Percentiles rank a stretch among this genome's conserved stretches.
Evolutionary conservation across 805 yeast genomes (phyloP).

Genomic region (Millerozyma miso): DNA sequence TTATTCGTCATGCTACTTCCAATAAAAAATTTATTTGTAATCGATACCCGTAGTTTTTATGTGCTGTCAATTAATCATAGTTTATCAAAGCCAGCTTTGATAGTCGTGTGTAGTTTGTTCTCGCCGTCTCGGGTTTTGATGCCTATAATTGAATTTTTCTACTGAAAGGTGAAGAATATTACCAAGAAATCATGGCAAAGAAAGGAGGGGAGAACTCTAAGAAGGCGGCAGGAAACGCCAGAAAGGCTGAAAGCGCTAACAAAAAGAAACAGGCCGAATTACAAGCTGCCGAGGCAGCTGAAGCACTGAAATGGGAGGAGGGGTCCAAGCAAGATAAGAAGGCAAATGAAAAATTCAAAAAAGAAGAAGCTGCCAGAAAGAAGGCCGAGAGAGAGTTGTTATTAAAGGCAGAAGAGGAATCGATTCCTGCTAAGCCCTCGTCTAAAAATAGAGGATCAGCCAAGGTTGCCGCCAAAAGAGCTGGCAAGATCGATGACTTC

Average conservation of each 20-base stretch:
- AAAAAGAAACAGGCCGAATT: slow-evolving; percentile 52
- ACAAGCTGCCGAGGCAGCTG: slow-evolving; percentile 45
- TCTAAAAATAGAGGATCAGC: slow-evolving; percentile 63
- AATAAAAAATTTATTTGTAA: not conserved
- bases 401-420: slow-evolving; percentile 59
- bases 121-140: not conserved
- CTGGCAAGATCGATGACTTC: slow-evolving; percentile 67
- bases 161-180: not conserved
- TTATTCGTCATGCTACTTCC: not conserved
- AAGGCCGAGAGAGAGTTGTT: slow-evolving; percentile 78
- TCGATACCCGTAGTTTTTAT: too few relatives aligned
- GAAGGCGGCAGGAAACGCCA: slow-evolving; percentile 62
- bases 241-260: slow-evolving; percentile 61
- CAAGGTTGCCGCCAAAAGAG: slow-evolving; percentile 56
- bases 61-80: too few relatives aligned
- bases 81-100: too few relatives aligned
- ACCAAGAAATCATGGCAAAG: slow-evolving; percentile 41
- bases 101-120: not conserved
- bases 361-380: slow-evolving; percentile 71
- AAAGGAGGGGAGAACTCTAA: slow-evolving; percentile 47
- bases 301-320: slow-evolving; percentile 63
- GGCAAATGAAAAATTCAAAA: slow-evolving; percentile 63
- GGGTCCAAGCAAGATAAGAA: slow-evolving; percentile 72
- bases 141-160: not conserved
- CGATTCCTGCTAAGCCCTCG: slow-evolving; percentile 56